A percentile compares a stretch with the other conserved stretches of the same genome.
Conservation (phyloP, 2,329 filamentous ascomycete genomes). For the Aspergillus oerlinghausenensis region DNA sequence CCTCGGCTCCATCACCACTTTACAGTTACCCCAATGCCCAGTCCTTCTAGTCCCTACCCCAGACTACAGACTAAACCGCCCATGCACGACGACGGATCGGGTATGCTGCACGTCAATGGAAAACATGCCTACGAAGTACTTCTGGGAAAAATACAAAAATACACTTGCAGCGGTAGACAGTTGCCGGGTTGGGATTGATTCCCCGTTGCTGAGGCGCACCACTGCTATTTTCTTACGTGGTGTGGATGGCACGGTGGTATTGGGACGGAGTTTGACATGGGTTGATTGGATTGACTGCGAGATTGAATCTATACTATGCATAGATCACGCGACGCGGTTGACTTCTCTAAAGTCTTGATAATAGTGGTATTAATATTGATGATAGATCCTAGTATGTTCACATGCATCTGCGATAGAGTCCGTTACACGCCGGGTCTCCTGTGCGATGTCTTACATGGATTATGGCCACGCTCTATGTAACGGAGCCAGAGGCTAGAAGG, state of each 20-base stretch:
- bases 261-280: background rate
- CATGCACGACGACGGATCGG: background rate
- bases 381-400: background rate
- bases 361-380: background rate
- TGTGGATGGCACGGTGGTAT: background rate
- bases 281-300: background rate
- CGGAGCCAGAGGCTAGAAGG: background rate
- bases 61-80: background rate
- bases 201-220: too few relatives aligned
- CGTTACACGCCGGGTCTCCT: background rate
- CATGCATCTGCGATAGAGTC: background rate
- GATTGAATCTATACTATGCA: background rate
- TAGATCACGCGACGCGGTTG: background rate
- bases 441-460: background rate
- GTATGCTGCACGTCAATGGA: background rate
- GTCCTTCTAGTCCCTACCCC: background rate
- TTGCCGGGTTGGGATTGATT: background rate
- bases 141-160: background rate
- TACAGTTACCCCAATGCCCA: too few relatives aligned
- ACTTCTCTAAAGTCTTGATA: background rate
- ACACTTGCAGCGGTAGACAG: too few relatives aligned
- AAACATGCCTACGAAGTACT: background rate
- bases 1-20: background rate
- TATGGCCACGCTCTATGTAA: background rate
- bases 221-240: background rate